These are phyloP conservation scores for Marasmius tenuissimus DNA, from an alignment of 1,284 basidiomycete genomes.

Conservation along the genomic window DNA sequence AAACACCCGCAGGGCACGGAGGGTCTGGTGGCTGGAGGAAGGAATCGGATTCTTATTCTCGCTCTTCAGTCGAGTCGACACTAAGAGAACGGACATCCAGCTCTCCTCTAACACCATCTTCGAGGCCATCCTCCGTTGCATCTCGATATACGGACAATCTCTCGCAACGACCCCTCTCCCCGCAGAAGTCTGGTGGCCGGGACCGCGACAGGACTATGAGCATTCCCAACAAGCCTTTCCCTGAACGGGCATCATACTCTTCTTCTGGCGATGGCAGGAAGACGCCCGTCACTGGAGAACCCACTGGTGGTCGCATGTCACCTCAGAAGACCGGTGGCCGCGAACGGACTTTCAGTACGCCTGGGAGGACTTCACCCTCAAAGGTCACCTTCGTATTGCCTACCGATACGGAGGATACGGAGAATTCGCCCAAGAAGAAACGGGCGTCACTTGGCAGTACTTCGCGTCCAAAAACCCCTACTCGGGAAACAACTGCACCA, in stretches of 20 bases:
- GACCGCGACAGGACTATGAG: slow-evolving; percentile 36
- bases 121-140: slow-evolving; percentile 33
- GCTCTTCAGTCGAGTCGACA: not conserved
- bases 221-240: slow-evolving; percentile 19
- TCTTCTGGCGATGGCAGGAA: not conserved
- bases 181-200: slow-evolving; percentile 12
- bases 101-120: not conserved
- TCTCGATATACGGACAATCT: slow-evolving; percentile 37
- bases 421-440: not conserved
- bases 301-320: slow-evolving; percentile 21
- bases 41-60: not conserved
- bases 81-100: not conserved
- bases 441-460: slow-evolving; percentile 2
- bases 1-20: not conserved
- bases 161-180: slow-evolving; percentile 20
- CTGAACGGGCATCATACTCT: not conserved
- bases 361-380: slow-evolving; percentile 16
- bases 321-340: slow-evolving; percentile 33
- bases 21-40: not conserved
- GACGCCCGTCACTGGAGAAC: not conserved
- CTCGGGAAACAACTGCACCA: not conserved
- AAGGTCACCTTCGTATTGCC: not conserved
- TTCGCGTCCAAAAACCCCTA: slow-evolving; percentile 4
- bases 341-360: slow-evolving; percentile 41
- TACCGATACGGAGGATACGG: not conserved